A percentile compares a stretch with the other conserved stretches of the same genome.
These are phyloP conservation scores for Gloeostereum incarnatum DNA, from an alignment of 768 basidiomycete genomes.

Conservation along the genomic window DNA sequence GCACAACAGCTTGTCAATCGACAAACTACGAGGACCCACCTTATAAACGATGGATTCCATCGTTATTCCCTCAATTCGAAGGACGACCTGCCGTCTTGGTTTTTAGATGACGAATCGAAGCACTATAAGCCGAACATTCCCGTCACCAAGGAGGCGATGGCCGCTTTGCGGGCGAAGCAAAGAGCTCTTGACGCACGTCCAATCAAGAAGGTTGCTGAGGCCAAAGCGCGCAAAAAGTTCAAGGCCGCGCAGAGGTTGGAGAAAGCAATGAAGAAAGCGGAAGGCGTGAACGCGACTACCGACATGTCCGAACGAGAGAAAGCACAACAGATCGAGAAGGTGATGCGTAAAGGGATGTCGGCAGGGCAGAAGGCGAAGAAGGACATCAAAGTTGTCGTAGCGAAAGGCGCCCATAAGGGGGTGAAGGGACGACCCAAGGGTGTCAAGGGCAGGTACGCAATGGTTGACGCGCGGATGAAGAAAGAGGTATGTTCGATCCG, in stretches of 20 bases:
- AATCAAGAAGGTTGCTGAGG: slow-evolving; percentile 98
- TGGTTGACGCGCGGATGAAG: slow-evolving; percentile 91
- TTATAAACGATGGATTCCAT: slow-evolving; percentile 94
- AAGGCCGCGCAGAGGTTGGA: slow-evolving; percentile 79
- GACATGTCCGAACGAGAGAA: slow-evolving; percentile 96
- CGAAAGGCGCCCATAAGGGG: slow-evolving; percentile 83
- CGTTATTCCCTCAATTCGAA: slow-evolving; percentile 87
- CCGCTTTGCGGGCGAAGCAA: slow-evolving; percentile 78
- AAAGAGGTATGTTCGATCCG: slow-evolving; percentile 59
- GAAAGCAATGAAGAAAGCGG: slow-evolving; percentile 93
- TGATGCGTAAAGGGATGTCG: slow-evolving; percentile 76
- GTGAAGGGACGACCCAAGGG: slow-evolving; percentile 91
- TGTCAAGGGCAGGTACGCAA: slow-evolving; percentile 89
- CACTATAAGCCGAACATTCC: slow-evolving; percentile 92
- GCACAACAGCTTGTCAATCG: slow-evolving; percentile 90
- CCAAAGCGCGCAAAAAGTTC: slow-evolving; percentile 94
- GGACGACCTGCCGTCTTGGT: slow-evolving; percentile 91
- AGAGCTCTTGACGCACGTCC: slow-evolving; percentile 93
- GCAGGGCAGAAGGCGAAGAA: slow-evolving; percentile 59
- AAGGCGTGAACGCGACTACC: slow-evolving; percentile 78
- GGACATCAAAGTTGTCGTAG: slow-evolving; percentile 83
- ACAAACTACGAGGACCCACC: slow-evolving; percentile 75
- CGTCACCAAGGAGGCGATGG: slow-evolving; percentile 93
- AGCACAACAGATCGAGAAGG: slow-evolving; percentile 85
- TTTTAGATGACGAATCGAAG: slow-evolving; percentile 92